Conservation (phyloP, 306 rosid genomes). For the Pyrus betulifolia region DNA sequence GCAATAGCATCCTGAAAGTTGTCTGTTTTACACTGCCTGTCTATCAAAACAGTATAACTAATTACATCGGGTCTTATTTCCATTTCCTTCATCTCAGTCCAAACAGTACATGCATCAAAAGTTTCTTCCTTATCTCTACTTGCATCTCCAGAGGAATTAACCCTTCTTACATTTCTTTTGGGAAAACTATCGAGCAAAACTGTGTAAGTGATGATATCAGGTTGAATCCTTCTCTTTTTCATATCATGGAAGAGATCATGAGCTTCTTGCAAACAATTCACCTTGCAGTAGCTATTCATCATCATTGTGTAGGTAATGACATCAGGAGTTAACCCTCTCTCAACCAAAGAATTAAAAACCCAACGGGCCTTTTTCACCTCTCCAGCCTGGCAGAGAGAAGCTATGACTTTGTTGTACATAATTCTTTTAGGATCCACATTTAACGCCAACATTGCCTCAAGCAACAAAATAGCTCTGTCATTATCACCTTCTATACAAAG, state of each 20-base stretch:
- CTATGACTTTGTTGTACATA: slow-evolving; percentile 46
- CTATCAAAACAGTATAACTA: slow-evolving; percentile 67
- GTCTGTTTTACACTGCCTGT: slow-evolving; percentile 40
- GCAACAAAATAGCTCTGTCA: slow-evolving; percentile 29
- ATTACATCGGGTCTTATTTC: slow-evolving; percentile 52
- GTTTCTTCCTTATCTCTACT: slow-evolving; percentile 6
- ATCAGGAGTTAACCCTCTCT: slow-evolving; percentile 46
- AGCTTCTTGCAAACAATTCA: slow-evolving; percentile 50
- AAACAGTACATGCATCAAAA: slow-evolving; percentile 29
- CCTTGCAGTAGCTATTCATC: slow-evolving; percentile 64
- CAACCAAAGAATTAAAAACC: slow-evolving; percentile 37
- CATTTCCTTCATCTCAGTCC: slow-evolving; percentile 55
- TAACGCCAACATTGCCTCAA: slow-evolving; percentile 34
- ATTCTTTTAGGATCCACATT: slow-evolving; percentile 43
- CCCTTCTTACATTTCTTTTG: slow-evolving; percentile 23
- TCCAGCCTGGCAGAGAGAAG: slow-evolving; percentile 50
- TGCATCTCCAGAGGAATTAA: neutral
- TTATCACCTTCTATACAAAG: slow-evolving; percentile 42
- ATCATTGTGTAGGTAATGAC: slow-evolving; percentile 60
- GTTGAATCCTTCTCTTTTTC: slow-evolving; percentile 58
- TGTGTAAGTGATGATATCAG: slow-evolving; percentile 63
- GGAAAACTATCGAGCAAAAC: slow-evolving; percentile 56
- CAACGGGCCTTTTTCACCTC: slow-evolving; percentile 39
- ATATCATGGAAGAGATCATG: slow-evolving; percentile 54
- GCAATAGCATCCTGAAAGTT: slow-evolving; percentile 43